Conservation (phyloP, 164 flowering plant genomes). For the Vitis amurensis region DNA sequence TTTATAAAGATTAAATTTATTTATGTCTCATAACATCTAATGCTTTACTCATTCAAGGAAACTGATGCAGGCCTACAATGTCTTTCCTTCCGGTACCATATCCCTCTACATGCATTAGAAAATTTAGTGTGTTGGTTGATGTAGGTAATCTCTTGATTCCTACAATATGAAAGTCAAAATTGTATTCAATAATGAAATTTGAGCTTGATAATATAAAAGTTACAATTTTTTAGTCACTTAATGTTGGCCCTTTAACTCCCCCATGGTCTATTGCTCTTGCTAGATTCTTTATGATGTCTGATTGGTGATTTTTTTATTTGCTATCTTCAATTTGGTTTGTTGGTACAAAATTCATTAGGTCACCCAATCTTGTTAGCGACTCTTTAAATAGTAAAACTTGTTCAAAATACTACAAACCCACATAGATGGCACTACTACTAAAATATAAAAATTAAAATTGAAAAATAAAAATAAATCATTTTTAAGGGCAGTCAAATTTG, state of each 20-base stretch:
- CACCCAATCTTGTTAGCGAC: slow-evolving; percentile 8
- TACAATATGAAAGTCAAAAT: too few relatives aligned
- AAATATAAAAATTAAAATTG: too few relatives aligned
- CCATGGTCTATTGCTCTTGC: background rate
- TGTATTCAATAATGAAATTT: too few relatives aligned
- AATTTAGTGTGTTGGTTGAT: background rate
- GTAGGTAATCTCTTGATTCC: background rate
- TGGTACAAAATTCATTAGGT: slow-evolving; percentile 6
- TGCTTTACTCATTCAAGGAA: too few relatives aligned
- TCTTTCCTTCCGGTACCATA: too few relatives aligned
- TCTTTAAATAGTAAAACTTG: background rate
- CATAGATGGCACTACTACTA: too few relatives aligned
- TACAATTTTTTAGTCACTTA: background rate
- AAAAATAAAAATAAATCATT: too few relatives aligned
- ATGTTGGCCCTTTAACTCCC: background rate
- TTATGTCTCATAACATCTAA: too few relatives aligned
- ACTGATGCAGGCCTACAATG: background rate
- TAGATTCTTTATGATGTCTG: background rate
- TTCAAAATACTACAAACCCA: background rate
- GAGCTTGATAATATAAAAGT: too few relatives aligned
- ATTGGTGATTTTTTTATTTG: background rate
- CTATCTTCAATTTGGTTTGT: background rate
- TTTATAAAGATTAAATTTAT: too few relatives aligned
- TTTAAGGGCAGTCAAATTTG: too few relatives aligned
- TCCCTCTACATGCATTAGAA: background rate